phyloP scores from a whole-genome alignment of 176 grass and related monocot species.

The Alopecurus myosuroides region DNA sequence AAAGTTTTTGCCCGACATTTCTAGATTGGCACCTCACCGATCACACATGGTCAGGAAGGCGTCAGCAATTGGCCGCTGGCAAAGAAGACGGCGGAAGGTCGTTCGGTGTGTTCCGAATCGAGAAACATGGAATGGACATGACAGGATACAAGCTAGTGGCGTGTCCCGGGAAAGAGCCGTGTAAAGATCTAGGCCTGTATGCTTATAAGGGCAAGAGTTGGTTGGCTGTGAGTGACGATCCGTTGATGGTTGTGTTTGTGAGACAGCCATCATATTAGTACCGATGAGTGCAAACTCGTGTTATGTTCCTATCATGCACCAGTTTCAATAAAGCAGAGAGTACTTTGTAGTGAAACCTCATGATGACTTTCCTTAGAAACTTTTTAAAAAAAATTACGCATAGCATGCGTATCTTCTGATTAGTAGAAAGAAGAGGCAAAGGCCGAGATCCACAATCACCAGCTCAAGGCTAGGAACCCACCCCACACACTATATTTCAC shows the following conservation, averaged over 20 bases:
- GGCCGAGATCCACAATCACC: no score
- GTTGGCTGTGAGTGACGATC: not conserved
- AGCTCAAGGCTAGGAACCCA: no score
- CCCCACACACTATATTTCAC: no score
- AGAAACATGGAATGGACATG: not conserved
- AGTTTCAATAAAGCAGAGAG: not conserved
- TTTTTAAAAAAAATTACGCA: no score
- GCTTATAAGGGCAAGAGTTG: not conserved
- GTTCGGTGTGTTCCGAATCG: not conserved
- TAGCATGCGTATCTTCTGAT: no score
- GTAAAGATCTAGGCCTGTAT: not conserved
- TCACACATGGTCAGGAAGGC: not conserved
- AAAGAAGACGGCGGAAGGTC: not conserved
- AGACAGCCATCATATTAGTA: not conserved
- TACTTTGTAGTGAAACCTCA: not conserved
- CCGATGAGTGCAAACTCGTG: not conserved
- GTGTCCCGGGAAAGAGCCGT: not conserved
- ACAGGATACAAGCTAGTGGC: not conserved
- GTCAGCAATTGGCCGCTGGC: not conserved
- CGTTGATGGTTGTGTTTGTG: no score
- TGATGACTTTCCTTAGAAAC: not conserved
- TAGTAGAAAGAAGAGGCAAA: no score
- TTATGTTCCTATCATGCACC: not conserved
- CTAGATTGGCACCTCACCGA: not conserved
- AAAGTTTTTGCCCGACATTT: accelerated